Evolutionary conservation across 2,329 filamentous ascomycete species (phyloP), one percentile per base, ranked within the genome.

Genomic region (Verticillium tricorpus): DNA sequence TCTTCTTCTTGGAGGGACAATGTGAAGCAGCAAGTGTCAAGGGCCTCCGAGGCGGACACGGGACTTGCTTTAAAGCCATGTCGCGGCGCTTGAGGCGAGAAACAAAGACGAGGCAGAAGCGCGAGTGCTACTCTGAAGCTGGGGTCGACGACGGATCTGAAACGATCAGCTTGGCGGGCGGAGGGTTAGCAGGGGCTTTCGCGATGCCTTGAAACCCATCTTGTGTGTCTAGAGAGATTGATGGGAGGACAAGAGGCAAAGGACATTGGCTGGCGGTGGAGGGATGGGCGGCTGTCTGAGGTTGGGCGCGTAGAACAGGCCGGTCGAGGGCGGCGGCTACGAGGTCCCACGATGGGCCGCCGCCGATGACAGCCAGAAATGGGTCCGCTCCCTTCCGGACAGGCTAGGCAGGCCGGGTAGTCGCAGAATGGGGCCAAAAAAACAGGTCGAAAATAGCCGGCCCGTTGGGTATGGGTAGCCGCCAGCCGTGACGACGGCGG

Each of bases 201-300:
- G 59, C 71, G 65, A 66, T 70, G 73, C 72, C 73, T 76, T 84
- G 82, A 85, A 85, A 85, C 82, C 70, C 66, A 69, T 71, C 71
- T 73, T 65, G 73, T 78, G 82, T 84, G 73, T 84, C 80, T 77
- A 73, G 19, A 80, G 79, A 67, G 69, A 71, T 69, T 72, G 71
- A 73, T 76, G 68, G 72, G 68, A 67, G 65, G 69, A 65, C 66
- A 72, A 78, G 67, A 72, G 75, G 73, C 73, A 72, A 72, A 74
- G 75, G 76, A 80, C 77, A 85, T 84, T 85, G 82, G 82, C 76
- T 78, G 71, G 69, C 67, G 66, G 67, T 69, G 69, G 73, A 69
- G 73, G 71, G 70, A 76, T 74, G 63, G 77, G 79, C 78, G 78
- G 78, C 73, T 80, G 78, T 82, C 74, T 80, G 75, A 72, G 74